Evolutionary conservation across 2,329 filamentous ascomycete species (phyloP), one percentile per base, ranked within the genome.

Genomic region (Aspergillus jensenii): DNA sequence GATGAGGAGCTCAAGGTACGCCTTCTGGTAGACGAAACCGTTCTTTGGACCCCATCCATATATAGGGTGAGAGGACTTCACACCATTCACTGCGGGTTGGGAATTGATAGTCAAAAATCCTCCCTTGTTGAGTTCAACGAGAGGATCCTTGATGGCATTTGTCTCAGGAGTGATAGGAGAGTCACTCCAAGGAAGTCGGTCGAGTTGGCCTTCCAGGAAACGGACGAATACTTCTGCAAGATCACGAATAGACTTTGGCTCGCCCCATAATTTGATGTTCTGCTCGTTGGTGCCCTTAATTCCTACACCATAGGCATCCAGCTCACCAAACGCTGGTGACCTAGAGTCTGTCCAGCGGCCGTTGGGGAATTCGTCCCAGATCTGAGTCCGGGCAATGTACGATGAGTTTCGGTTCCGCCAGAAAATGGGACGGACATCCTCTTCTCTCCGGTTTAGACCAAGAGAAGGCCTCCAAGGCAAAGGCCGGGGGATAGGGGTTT

Each of bases 321-420:
- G 81, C 76, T 97, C 92, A 69, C 95, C 95, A 70, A 97, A 99
- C 51, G 95, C 95, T 60, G 95, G 95, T 58, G 93, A 98, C 63
- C 95, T 86, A 52, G 93, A 93, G 76, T 99, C 95, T 77, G 95
- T 96, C 95, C 95, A 99, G 75, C 95, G 90, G 47, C 95, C 95
- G 81, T 99, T 99, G 56, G 95, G 95, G 68, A 97, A 99, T 75
- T 99, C 95, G 69, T 99, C 95, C 95, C 95, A 99, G 67, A 97
- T 93, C 73, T 97, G 93, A 0, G 95, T 99, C 55, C 95, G 91
- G 56, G 91, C 87, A 55, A 99, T 88, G 69, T 99, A 99, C 4
- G 93, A 96, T 71, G 95, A 92, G 77, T 96, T 95, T 58, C 95
- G 87, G 78, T 98, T 97, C 67, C 93, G 88, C 95, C 95, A 99